A percentile compares a stretch with the other conserved stretches of the same genome.
phyloP scores from a whole-genome alignment of 78 protist genomes.

The Chrysochromulina tobinii region DNA sequence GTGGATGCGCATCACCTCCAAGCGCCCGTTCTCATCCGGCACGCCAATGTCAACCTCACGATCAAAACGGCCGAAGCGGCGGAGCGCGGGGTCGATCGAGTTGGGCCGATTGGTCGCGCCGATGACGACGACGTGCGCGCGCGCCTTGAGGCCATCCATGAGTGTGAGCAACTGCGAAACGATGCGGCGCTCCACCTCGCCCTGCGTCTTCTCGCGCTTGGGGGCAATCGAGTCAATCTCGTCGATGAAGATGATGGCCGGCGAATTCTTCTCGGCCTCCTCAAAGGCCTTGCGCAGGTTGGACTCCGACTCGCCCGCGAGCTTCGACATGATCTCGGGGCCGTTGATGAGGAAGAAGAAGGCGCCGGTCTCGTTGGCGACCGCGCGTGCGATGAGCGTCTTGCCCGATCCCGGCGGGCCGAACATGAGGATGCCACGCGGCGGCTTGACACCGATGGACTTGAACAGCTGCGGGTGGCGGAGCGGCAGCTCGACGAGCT shows the following conservation, averaged over 20 bases:
- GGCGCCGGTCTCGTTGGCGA: constrained; percentile 99
- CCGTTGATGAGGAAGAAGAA: constrained; percentile 99
- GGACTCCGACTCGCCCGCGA: constrained; percentile 97
- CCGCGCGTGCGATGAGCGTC: constrained; percentile 99
- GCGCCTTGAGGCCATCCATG: constrained; percentile 99
- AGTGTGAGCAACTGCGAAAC: constrained; percentile 99
- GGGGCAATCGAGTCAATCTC: constrained; percentile 99
- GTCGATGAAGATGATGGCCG: constrained; percentile 98
- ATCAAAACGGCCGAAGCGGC: constrained; percentile 99
- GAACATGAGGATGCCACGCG: constrained; percentile 90
- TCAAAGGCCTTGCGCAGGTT: constrained; percentile 99
- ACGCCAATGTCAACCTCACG: constrained; percentile 99
- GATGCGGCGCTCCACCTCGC: constrained; percentile 99
- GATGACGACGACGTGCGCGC: constrained; percentile 98
- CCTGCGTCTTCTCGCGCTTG: constrained; percentile 98
- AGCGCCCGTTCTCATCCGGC: constrained; percentile 97
- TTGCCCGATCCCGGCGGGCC: constrained; percentile 99
- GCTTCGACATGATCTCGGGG: constrained; percentile 99
- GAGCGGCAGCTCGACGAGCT: constrained; percentile 97
- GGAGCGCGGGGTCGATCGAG: constrained; percentile 98
- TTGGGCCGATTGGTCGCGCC: constrained; percentile 99
- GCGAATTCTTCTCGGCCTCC: constrained; percentile 99
- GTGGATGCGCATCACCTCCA: constrained; percentile 97
- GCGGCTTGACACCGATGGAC: constrained; percentile 94
- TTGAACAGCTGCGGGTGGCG: constrained; percentile 99